A percentile compares a stretch with the other conserved stretches of the same genome.
Evolutionary conservation across 176 grass and related monocot genomes (phyloP).

Genomic region (Triticum aestivum): IWGSC_CS_RefSeq_v2.1 NC_057813.1:124623321-124623820

Average conservation of each 20-base stretch:
- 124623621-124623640: neutral
- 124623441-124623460: neutral
- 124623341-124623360: neutral
- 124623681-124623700: neutral
- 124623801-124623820: neutral
- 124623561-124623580: neutral
- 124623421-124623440: neutral
- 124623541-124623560: neutral
- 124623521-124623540: slow-evolving; percentile 1
- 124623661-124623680: neutral
- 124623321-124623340: neutral
- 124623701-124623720: neutral
- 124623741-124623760: neutral
- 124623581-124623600: neutral
- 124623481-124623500: neutral
- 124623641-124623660: neutral
- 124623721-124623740: slow-evolving; percentile 16
- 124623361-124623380: neutral
- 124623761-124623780: neutral
- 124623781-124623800: neutral
- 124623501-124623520: slow-evolving; percentile 33
- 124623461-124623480: neutral
- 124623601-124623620: slow-evolving; percentile 11
- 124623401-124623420: neutral
- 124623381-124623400: neutral